Percentiles rank a stretch among this genome's conserved stretches.
Evolutionary conservation across 495 filamentous ascomycete species (phyloP).

Genomic region (Friedmanniomyces simplex): DNA sequence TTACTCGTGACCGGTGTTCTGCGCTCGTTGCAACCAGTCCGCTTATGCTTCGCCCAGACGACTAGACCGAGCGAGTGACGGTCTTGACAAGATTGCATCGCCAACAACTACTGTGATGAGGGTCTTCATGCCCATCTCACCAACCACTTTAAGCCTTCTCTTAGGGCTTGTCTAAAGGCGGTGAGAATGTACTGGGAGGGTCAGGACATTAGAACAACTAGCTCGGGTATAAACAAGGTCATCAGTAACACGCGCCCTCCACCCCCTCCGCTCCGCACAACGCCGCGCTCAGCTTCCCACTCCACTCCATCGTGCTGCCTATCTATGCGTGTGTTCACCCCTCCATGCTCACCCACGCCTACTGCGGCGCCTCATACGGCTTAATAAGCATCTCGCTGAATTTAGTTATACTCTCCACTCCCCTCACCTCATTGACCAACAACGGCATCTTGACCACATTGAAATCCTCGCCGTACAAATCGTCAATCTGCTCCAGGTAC

Average conservation of each 20-base stretch:
- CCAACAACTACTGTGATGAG: no score
- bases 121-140: no score
- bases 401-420: constrained; percentile 85
- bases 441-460: constrained; percentile 98
- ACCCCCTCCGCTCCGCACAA: background rate
- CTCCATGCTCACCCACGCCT: constrained; percentile 1
- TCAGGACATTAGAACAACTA: background rate
- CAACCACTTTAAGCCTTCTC: no score
- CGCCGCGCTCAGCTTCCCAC: background rate
- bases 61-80: no score
- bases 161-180: no score
- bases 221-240: background rate
- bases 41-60: no score
- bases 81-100: no score
- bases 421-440: constrained; percentile 87
- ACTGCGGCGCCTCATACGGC: constrained; percentile 71
- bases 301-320: background rate
- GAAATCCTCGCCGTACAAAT: constrained; percentile 90
- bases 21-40: no score
- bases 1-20: no score
- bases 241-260: background rate
- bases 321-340: background rate
- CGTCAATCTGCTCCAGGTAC: constrained; percentile 96
- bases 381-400: constrained; percentile 90
- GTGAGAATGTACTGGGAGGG: background rate